Evolutionary conservation across 352 stramenopile species (phyloP).

Genomic region (Pythium phragmitis): DNA sequence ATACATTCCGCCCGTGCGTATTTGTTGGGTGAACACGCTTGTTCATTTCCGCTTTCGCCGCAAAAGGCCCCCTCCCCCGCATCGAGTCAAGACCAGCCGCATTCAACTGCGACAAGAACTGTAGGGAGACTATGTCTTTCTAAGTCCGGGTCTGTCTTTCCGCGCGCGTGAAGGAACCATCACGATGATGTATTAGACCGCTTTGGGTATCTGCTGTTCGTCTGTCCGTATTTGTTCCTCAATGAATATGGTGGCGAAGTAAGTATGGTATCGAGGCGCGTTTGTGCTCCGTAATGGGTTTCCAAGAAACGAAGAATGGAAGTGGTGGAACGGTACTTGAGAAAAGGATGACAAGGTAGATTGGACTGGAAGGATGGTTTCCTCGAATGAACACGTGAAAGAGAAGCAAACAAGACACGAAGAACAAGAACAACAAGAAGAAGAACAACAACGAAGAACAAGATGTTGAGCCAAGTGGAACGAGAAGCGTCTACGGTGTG

Average conservation of each 20-base stretch:
- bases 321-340: slow-evolving; percentile 52
- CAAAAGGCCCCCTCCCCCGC: slow-evolving; percentile 55
- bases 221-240: slow-evolving; percentile 49
- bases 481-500: slow-evolving; percentile 47
- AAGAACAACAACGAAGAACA: slow-evolving; percentile 32
- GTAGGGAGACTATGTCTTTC: slow-evolving; percentile 88
- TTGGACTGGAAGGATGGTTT: slow-evolving; percentile 79
- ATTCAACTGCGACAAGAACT: slow-evolving; percentile 73
- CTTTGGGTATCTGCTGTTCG: slow-evolving; percentile 42
- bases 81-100: slow-evolving; percentile 46
- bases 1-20: not conserved
- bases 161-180: slow-evolving; percentile 43
- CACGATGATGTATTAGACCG: slow-evolving; percentile 67
- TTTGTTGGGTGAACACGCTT: not conserved
- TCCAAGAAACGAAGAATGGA: slow-evolving; percentile 21
- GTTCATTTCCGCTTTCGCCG: slow-evolving; percentile 70
- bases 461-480: slow-evolving; percentile 62
- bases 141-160: slow-evolving; percentile 80
- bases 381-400: slow-evolving; percentile 70
- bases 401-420: slow-evolving; percentile 58
- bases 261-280: slow-evolving; percentile 5
- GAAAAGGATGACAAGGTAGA: slow-evolving; percentile 74
- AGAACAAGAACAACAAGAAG: slow-evolving; percentile 38
- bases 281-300: slow-evolving; percentile 6
- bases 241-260: slow-evolving; percentile 24